A percentile compares a stretch with the other conserved stretches of the same genome.
Evolutionary conservation across 805 yeast species (phyloP).

Genomic region (Ogataea parapolymorpha): DNA sequence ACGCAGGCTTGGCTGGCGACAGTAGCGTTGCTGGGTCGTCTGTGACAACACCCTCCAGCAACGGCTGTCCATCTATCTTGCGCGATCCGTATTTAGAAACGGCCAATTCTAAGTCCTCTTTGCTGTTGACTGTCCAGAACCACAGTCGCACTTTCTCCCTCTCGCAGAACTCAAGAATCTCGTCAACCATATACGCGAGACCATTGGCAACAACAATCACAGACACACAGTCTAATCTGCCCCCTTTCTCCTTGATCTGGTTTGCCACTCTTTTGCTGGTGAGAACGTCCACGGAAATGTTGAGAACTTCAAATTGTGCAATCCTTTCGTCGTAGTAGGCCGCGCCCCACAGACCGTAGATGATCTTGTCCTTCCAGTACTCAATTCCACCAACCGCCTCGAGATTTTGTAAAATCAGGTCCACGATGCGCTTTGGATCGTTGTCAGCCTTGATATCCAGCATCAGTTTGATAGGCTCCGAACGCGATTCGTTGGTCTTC

Average conservation of each 20-base stretch:
- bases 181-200: conserved; percentile 17
- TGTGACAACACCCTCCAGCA: conserved; percentile 18
- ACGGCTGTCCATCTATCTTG: conserved; percentile 19
- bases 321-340: conserved; percentile 29
- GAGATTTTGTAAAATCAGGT: conserved; percentile 25
- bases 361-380: conserved; percentile 34
- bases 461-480: conserved; percentile 36
- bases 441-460: conserved; percentile 34
- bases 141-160: conserved; percentile 28
- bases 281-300: conserved; percentile 30
- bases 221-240: conserved; percentile 24
- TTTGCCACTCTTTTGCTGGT: conserved; percentile 23
- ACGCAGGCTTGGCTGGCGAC: not conserved
- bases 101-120: conserved; percentile 21
- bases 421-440: conserved; percentile 28
- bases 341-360: conserved; percentile 38
- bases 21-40: conserved; percentile 17
- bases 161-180: conserved; percentile 17
- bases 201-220: conserved; percentile 22
- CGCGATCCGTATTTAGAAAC: conserved; percentile 18
- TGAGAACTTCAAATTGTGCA: conserved; percentile 25
- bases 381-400: conserved; percentile 20
- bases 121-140: conserved; percentile 37
- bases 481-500: conserved; percentile 40
- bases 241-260: conserved; percentile 18